Evolutionary conservation across 2,329 filamentous ascomycete species (phyloP).

Genomic region (Paecilomyces sp.): DNA sequence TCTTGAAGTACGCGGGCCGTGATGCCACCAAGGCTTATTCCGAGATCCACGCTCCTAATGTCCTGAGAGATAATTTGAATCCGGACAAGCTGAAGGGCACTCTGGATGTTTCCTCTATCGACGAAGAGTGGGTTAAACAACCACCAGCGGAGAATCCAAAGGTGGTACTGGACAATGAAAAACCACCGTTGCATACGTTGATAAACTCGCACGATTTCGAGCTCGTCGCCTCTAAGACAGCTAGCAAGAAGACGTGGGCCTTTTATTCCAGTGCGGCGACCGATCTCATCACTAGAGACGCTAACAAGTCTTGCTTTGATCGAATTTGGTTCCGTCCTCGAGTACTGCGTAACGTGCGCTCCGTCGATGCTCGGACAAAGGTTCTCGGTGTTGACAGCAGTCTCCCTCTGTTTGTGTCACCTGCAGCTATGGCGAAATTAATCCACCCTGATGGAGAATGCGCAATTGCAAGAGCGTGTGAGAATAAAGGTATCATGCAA

Average conservation of each 20-base stretch:
- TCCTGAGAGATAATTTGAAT: constrained; percentile 37
- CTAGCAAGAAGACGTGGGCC: constrained; percentile 60
- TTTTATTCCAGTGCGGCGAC: constrained; percentile 63
- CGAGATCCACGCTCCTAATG: constrained; percentile 40
- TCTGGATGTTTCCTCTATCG: constrained; percentile 44
- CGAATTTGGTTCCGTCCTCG: constrained; percentile 55
- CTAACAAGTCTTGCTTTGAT: constrained; percentile 50
- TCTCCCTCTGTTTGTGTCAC: constrained; percentile 57
- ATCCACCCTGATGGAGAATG: constrained; percentile 60
- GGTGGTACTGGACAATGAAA: constrained; percentile 26
- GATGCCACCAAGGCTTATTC: constrained; percentile 41
- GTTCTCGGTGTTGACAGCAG: constrained; percentile 49
- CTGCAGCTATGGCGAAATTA: constrained; percentile 57
- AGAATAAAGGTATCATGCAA: constrained; percentile 48
- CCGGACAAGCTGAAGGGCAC: constrained; percentile 42
- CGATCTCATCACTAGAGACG: constrained; percentile 50
- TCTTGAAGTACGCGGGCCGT: constrained; percentile 38
- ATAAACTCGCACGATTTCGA: constrained; percentile 58
- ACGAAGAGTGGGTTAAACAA: constrained; percentile 41
- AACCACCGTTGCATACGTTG: constrained; percentile 47
- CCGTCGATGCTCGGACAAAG: constrained; percentile 43
- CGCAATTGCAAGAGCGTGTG: constrained; percentile 49
- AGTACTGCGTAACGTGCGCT: constrained; percentile 50
- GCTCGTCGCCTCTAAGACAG: constrained; percentile 46
- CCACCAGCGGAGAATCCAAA: constrained; percentile 24